Conservation (phyloP, 345 rosid species). For the Physaria fendleri region DNA sequence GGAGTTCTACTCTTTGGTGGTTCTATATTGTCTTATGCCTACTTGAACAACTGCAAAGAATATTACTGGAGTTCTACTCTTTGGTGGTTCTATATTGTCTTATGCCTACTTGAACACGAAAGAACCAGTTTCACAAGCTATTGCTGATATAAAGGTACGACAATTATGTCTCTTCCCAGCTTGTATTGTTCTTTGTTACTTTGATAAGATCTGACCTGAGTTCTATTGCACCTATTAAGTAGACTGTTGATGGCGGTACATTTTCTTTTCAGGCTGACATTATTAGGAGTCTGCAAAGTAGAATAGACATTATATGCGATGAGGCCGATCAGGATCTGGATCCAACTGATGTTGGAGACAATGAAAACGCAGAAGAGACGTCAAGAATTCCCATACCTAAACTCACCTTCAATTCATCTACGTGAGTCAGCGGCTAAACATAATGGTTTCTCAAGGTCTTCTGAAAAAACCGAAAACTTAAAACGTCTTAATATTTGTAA, state of each 20-base stretch:
- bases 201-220: background rate
- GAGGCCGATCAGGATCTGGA: slow-evolving; percentile 54
- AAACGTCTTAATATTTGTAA: slow-evolving; percentile 11
- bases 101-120: slow-evolving; percentile 60
- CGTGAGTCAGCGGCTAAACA: slow-evolving; percentile 38
- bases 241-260: background rate
- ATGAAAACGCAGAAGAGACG: slow-evolving; percentile 24
- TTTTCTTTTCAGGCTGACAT: slow-evolving; percentile 62
- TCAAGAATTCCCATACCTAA: slow-evolving; percentile 37
- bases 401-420: slow-evolving; percentile 37
- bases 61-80: slow-evolving; percentile 52
- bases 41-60: slow-evolving; percentile 53
- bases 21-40: slow-evolving; percentile 62
- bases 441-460: background rate
- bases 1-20: slow-evolving; percentile 64
- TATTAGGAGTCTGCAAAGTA: slow-evolving; percentile 74
- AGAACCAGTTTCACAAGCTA: slow-evolving; percentile 77
- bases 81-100: slow-evolving; percentile 62
- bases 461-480: background rate
- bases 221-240: background rate
- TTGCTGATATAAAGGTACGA: slow-evolving; percentile 74
- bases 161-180: background rate
- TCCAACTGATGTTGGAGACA: slow-evolving; percentile 26
- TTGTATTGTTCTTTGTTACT: background rate
- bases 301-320: slow-evolving; percentile 76